Evolutionary conservation across 140 eudicot species (phyloP).

Genomic region (Flaveria floridana): DNA sequence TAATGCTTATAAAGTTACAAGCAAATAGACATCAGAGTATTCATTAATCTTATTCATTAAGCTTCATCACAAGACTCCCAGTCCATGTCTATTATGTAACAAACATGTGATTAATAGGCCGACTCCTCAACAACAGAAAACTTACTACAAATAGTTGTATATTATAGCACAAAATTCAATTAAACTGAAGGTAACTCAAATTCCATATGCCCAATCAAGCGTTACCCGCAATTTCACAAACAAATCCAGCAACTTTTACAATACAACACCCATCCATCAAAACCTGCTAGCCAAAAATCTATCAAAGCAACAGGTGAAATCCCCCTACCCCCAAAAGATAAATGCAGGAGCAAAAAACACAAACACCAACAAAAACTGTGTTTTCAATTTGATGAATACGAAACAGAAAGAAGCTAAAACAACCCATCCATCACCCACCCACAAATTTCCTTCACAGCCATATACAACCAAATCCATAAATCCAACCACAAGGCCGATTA

Average conservation of each 20-base stretch:
- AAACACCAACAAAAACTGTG: neutral
- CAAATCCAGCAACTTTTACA: conserved; percentile 10
- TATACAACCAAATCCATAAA: conserved; percentile 5
- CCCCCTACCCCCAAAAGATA: neutral
- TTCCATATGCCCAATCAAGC: no score
- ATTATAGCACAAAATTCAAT: no score
- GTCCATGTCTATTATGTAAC: neutral
- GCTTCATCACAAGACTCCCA: conserved; percentile 10
- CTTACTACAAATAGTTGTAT: neutral
- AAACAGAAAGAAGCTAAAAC: conserved; percentile 11
- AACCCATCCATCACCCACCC: neutral
- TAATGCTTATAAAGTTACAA: neutral
- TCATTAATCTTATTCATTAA: neutral
- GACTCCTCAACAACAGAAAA: conserved; percentile 12
- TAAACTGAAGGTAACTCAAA: no score
- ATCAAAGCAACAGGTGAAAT: conserved; percentile 17
- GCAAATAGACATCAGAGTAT: conserved; percentile 12
- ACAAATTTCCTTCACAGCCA: neutral
- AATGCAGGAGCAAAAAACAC: neutral
- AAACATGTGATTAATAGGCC: neutral
- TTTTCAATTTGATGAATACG: neutral
- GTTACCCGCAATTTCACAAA: no score
- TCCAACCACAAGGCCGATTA: conserved; percentile 10
- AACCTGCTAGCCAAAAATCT: neutral
- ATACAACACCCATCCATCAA: neutral